These are phyloP conservation scores for Dicorynia guianensis DNA, from an alignment of 306 rosid species.

Conservation along the genomic window DNA sequence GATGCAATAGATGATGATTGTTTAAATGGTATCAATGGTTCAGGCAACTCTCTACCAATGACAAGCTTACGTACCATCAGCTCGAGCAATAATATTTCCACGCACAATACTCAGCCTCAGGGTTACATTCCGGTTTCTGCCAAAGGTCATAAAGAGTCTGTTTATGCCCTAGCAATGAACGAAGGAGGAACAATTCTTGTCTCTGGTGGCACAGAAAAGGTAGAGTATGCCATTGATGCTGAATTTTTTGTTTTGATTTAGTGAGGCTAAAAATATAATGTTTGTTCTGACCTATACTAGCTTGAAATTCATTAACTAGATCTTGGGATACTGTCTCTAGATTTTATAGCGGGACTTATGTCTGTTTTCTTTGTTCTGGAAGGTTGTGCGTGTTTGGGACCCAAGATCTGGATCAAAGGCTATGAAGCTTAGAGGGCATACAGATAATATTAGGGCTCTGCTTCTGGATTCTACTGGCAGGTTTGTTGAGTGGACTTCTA, in stretches of 20 bases:
- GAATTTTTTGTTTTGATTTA: constrained; percentile 34
- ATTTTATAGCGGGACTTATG: constrained; percentile 14
- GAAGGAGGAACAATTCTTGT: constrained; percentile 91
- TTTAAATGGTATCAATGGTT: constrained; percentile 76
- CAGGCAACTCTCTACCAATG: constrained; percentile 71
- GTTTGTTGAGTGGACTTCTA: constrained; percentile 55
- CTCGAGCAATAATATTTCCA: constrained; percentile 81
- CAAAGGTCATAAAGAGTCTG: constrained; percentile 99
- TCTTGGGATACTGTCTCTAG: constrained; percentile 28
- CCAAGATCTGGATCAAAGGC: constrained; percentile 95
- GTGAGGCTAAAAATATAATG: constrained; percentile 19
- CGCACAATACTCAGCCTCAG: constrained; percentile 75
- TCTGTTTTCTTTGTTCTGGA: constrained; percentile 33
- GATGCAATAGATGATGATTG: constrained; percentile 80
- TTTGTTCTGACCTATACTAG: constrained; percentile 21
- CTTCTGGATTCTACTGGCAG: constrained; percentile 96
- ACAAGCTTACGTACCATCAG: constrained; percentile 81
- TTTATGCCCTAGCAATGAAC: constrained; percentile 95
- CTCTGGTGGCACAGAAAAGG: constrained; percentile 99
- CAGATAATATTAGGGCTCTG: constrained; percentile 92
- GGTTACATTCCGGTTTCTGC: constrained; percentile 90
- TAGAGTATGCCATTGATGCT: constrained; percentile 45
- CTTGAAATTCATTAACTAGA: constrained; percentile 11
- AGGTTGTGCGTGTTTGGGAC: constrained; percentile 99
- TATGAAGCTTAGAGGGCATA: constrained; percentile 92